Percentiles rank a stretch among this genome's conserved stretches.
Evolutionary conservation across 179 eudicot species (phyloP).

Genomic region (Amaranthus tricolor): DNA sequence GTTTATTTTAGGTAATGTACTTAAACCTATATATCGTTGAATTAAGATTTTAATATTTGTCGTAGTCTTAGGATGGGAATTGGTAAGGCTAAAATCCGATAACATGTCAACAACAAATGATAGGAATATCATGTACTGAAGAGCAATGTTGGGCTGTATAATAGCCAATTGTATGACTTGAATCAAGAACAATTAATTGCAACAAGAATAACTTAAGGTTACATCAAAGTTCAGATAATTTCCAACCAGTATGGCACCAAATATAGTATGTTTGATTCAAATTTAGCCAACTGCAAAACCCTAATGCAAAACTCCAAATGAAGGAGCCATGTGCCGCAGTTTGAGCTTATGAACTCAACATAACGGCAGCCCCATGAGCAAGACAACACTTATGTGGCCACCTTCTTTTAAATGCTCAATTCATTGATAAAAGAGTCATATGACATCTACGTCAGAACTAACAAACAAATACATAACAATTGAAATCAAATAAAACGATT

Average conservation of each 20-base stretch:
- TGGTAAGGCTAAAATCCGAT: no score
- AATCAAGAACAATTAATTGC: not conserved
- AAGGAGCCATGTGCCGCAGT: not conserved
- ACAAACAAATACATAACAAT: no score
- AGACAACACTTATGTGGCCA: not conserved
- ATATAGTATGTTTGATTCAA: not conserved
- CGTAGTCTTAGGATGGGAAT: no score
- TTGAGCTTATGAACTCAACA: not conserved
- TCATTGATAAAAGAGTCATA: no score
- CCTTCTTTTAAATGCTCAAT: not conserved
- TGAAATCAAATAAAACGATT: no score
- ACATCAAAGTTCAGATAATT: not conserved
- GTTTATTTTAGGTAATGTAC: no score
- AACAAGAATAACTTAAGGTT: not conserved
- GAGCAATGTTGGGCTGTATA: not conserved
- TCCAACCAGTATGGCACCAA: not conserved
- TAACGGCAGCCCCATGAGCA: not conserved
- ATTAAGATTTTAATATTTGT: no score
- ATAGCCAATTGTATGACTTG: not conserved
- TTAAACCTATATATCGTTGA: no score
- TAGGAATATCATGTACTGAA: not conserved
- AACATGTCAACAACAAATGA: no score
- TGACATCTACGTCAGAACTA: no score
- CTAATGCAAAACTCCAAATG: not conserved
- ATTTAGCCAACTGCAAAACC: not conserved